These are phyloP conservation scores for Rhazya stricta DNA, from an alignment of 257 asterid species.

Conservation along the genomic window DNA sequence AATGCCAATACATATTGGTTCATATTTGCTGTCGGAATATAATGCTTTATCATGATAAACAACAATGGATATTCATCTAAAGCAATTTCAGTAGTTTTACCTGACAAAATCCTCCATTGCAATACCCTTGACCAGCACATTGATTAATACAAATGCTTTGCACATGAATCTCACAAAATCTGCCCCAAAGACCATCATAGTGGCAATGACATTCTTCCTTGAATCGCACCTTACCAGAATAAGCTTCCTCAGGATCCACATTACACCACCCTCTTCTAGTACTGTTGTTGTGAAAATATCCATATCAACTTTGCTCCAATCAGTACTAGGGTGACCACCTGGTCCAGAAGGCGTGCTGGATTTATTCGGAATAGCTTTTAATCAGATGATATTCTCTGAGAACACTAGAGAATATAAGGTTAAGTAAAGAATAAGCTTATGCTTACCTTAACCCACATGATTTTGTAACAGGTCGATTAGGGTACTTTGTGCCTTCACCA, in stretches of 20 bases:
- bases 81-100: constrained; percentile 32
- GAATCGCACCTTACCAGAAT: constrained; percentile 48
- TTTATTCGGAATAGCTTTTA: constrained; percentile 15
- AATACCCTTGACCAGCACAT: constrained; percentile 72
- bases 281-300: constrained; percentile 62
- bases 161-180: constrained; percentile 81
- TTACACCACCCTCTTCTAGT: constrained; percentile 88
- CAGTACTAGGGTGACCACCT: constrained; percentile 46
- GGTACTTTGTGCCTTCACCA: constrained; percentile 94
- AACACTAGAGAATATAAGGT: constrained; percentile 6
- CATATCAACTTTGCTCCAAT: constrained; percentile 63
- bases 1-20: not conserved
- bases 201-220: constrained; percentile 95
- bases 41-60: constrained; percentile 5
- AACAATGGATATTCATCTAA: not conserved
- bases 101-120: constrained; percentile 98
- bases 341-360: constrained; percentile 68
- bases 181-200: constrained; percentile 88
- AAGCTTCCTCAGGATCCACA: constrained; percentile 77
- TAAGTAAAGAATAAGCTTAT: constrained; percentile 10
- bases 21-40: constrained; percentile 4
- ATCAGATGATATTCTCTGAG: not conserved
- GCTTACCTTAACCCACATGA: constrained; percentile 88
- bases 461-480: constrained; percentile 85
- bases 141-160: constrained; percentile 78